Conservation (phyloP, 1,139 yeast genomes). For the Pichia sp. region DNA sequence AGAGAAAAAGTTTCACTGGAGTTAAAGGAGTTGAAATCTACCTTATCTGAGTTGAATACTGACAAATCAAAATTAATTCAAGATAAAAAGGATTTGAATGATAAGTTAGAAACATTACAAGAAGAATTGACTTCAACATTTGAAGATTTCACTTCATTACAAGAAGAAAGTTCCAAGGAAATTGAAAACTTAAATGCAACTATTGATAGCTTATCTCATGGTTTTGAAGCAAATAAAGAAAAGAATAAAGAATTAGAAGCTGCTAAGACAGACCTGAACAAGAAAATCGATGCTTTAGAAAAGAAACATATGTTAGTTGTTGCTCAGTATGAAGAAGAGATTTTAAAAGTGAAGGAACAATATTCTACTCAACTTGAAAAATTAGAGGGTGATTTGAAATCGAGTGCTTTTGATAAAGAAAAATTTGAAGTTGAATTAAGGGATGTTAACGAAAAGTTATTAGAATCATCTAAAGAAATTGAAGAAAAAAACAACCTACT, state of each 20-base stretch:
- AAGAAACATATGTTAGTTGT: not conserved
- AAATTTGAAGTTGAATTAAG: not conserved
- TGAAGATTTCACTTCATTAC: slow-evolving; percentile 16
- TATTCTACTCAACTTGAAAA: not conserved
- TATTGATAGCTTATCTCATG: slow-evolving; percentile 22
- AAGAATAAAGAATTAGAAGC: slow-evolving; percentile 17
- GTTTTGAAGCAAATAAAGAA: slow-evolving; percentile 23
- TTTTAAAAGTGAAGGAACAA: slow-evolving; percentile 2
- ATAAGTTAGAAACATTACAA: slow-evolving; percentile 16
- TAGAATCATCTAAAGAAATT: not conserved
- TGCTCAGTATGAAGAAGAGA: slow-evolving; percentile 4
- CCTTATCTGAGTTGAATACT: slow-evolving; percentile 4
- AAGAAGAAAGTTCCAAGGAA: slow-evolving; percentile 20
- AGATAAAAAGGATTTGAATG: slow-evolving; percentile 10
- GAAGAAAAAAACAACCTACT: no score
- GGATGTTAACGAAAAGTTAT: not conserved
- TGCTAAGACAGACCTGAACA: slow-evolving; percentile 5
- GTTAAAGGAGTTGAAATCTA: slow-evolving; percentile 10
- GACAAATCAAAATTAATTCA: slow-evolving; percentile 13
- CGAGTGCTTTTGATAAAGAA: not conserved
- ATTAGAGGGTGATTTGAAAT: not conserved
- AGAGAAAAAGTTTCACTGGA: slow-evolving; percentile 14
- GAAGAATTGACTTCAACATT: slow-evolving; percentile 21
- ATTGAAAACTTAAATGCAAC: slow-evolving; percentile 14
- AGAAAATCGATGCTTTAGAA: slow-evolving; percentile 5